Base-by-base conservation (phyloP, 176 grass and related monocot species). In the Lolium rigidum region DNA sequence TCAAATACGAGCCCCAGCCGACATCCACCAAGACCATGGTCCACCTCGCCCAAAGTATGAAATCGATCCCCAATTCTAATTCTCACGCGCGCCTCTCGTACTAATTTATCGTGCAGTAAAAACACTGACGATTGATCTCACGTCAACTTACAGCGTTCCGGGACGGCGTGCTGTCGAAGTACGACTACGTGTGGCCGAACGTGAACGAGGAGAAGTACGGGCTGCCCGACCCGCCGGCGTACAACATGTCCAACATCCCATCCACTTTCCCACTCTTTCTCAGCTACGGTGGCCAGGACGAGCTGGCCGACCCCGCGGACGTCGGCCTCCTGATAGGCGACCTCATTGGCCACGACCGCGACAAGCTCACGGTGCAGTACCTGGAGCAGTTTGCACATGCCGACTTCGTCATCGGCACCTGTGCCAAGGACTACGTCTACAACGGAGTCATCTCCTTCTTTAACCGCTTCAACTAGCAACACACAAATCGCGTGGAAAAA, bases 1-100 rank as follows among this genome's bases (percentile, higher is more conserved):
- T 98, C 77, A 25, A 95, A 84, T 94, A 91, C 84, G 97, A 95
- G 79, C 97, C 94, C 13, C 94, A 98, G 76, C 90, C 97, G 22
- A 91, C 93, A 1, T 94, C 97, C 16, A 90, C 90, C 8, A 98
- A 90, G 50, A 98, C 89, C 31, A 86, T 98, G 90, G 82, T 98
- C 9, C 97, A 98, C 70, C 86, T 98, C 65, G 97, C 97, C 58
- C 92, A 98, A 62, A 98, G 95, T 98, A 90, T 0, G 51, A 24
- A 22, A 26, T 47, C 4, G 24, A 59, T 4, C 11, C 31, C 20
- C n/a, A 7, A 2, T 4, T 9, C 15, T 1, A 50, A 13, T 31
- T 18, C 5, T 64, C 24, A 38, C 57, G 58, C 3, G 9, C n/a
- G n/a, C n/a, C n/a, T 61, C 7, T 59, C 20, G 8, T 59, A 10